Base-by-base conservation (phyloP, 495 filamentous ascomycete species). In the Trichoderma erinaceum region DNA sequence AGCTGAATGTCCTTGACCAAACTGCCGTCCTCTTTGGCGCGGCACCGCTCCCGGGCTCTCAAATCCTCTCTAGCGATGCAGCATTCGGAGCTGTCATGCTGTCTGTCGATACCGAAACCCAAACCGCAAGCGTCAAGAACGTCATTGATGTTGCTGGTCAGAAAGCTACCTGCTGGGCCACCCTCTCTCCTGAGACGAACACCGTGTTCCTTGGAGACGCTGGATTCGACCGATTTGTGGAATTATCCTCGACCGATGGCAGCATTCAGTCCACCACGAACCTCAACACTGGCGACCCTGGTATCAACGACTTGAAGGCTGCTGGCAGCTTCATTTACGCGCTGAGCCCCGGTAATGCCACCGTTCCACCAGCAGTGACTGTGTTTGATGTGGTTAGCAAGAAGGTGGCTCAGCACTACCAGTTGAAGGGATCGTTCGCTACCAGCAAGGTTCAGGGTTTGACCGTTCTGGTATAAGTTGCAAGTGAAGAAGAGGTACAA, bases 131-230 rank as follows among this genome's bases (percentile, higher is more conserved):
- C 0, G 73, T 79, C 29, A 68, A 69, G n/a, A 70, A 63, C 56
- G 76, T 72, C 65, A 68, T 68, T 18, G 66, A 68, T 18, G 76
- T 89, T 61, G 65, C 68, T 0, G 82, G 73, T 63, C 85, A 88
- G 73, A 73, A 66, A 27, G 85, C 85, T 1, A 87, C 85, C 0
- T 88, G 86, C 74, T 87, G 85, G 86, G 79, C 75, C 4, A 74
- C 82, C 0, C 69, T 84, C 44, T 78, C 79, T 0, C 41, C 73
- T 0, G 66, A 71, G 23, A 84, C 80, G 7, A 69, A 73, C 18
- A 83, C 77, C 21, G 84, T 80, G 1, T 88, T 84, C 70, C 81
- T 87, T 12, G 83, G 81, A 0, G 87, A 88, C 69, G 83, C 80
- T 0, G 79, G 44, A 0, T 67, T 75, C 25, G 82, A 86, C 73